phyloP scores from a whole-genome alignment of 306 rosid genomes.

The Castanopsis chinensis region DNA sequence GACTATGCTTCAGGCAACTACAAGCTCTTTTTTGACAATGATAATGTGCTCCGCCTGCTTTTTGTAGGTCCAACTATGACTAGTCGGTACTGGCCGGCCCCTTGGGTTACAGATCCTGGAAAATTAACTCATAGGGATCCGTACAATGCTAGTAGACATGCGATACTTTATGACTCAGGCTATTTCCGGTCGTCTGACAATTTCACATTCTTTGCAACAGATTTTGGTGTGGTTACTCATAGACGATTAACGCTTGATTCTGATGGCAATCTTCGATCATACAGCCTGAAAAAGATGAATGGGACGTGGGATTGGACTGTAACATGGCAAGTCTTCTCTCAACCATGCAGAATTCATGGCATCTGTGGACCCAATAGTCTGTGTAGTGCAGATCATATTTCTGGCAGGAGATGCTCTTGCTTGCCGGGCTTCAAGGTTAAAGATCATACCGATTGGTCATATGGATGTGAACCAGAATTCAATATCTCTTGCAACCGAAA shows the following conservation, averaged over 20 bases:
- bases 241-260: slow-evolving; percentile 27
- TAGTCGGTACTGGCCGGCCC: slow-evolving; percentile 35
- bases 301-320: slow-evolving; percentile 32
- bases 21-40: slow-evolving; percentile 40
- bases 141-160: slow-evolving; percentile 27
- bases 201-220: not conserved
- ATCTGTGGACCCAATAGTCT: no score
- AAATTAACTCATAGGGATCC: slow-evolving; percentile 14
- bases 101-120: slow-evolving; percentile 2
- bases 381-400: slow-evolving; percentile 9
- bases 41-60: slow-evolving; percentile 36
- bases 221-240: not conserved
- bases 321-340: slow-evolving; percentile 36
- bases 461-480: slow-evolving; percentile 24
- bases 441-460: slow-evolving; percentile 13
- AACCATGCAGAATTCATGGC: slow-evolving; percentile 52
- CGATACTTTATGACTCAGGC: slow-evolving; percentile 21
- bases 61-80: slow-evolving; percentile 13
- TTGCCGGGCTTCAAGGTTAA: slow-evolving; percentile 7
- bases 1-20: slow-evolving; percentile 40
- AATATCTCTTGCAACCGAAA: not conserved
- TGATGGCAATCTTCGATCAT: slow-evolving; percentile 43
- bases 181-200: slow-evolving; percentile 34
- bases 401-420: slow-evolving; percentile 26
- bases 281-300: slow-evolving; percentile 27